These are phyloP conservation scores for Poronia punctata DNA, from an alignment of 495 filamentous ascomycete genomes.

Conservation along the genomic window DNA sequence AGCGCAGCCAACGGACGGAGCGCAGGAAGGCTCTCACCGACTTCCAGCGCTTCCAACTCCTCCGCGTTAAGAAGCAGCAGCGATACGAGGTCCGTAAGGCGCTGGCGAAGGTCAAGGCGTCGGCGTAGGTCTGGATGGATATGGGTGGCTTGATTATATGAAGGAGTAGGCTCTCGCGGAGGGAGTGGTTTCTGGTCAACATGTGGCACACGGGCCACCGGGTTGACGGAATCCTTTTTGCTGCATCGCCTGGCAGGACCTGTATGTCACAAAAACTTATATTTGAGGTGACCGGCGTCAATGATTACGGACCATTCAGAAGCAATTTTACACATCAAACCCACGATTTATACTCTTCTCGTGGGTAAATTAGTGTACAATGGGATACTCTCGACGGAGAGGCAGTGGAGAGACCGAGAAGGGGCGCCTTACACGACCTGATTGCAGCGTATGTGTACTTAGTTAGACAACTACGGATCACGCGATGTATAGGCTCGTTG, in stretches of 20 bases:
- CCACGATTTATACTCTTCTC: conserved; percentile 1
- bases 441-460: no score
- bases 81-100: conserved; percentile 95
- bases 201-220: conserved; percentile 42
- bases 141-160: conserved; percentile 16
- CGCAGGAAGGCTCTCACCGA: conserved; percentile 88
- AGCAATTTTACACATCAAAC: conserved; percentile 10
- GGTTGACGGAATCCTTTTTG: conserved; percentile 38
- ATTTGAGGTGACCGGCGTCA: conserved; percentile 33
- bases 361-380: conserved; percentile 1
- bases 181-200: conserved; percentile 37
- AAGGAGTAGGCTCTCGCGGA: conserved; percentile 18
- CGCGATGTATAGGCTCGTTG: no score
- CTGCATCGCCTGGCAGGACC: conserved; percentile 45
- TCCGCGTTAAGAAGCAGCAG: conserved; percentile 95
- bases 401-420: conserved; percentile 1
- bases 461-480: no score
- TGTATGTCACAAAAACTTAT: conserved; percentile 42
- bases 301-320: conserved; percentile 30
- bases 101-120: conserved; percentile 64
- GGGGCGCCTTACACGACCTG: no score
- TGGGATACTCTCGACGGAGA: no score
- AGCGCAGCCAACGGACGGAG: conserved; percentile 74
- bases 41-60: conserved; percentile 99
- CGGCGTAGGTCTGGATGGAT: conserved; percentile 31